These are phyloP conservation scores for Fragilariopsis cylindrus DNA, from an alignment of 108 stramenopile genomes.

Conservation along the genomic window DNA sequence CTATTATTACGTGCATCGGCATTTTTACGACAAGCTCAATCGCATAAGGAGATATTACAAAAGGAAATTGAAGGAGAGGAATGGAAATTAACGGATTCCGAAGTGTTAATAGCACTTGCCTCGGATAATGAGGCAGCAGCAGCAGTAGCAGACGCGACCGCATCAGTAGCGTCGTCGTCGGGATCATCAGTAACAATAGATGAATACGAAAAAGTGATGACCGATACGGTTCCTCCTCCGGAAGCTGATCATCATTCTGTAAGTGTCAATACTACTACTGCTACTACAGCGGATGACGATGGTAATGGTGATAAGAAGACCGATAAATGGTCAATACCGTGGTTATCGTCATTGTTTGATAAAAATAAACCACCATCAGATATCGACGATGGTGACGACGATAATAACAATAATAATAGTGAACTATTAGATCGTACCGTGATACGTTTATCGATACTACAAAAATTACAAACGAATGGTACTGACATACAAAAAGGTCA, in stretches of 20 bases:
- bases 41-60: constrained; percentile 52
- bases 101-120: constrained; percentile 47
- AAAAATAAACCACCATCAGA: no score
- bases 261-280: no score
- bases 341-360: no score
- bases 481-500: constrained; percentile 44
- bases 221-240: background rate
- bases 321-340: no score
- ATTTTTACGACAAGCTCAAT: constrained; percentile 54
- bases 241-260: no score
- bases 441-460: constrained; percentile 46
- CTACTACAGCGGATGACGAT: no score
- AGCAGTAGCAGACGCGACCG: background rate
- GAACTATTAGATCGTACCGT: background rate
- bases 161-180: background rate
- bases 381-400: no score
- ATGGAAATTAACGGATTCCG: constrained; percentile 43
- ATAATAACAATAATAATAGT: no score
- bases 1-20: constrained; percentile 69
- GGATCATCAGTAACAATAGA: background rate
- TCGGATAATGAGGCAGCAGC: constrained; percentile 38
- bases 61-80: constrained; percentile 41
- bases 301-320: no score
- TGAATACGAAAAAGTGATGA: background rate
- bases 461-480: constrained; percentile 44